Evolutionary conservation across 73 alveolate species (phyloP), one percentile per base, ranked within the genome.

Genomic region (Paramecium pentaurelia): DNA sequence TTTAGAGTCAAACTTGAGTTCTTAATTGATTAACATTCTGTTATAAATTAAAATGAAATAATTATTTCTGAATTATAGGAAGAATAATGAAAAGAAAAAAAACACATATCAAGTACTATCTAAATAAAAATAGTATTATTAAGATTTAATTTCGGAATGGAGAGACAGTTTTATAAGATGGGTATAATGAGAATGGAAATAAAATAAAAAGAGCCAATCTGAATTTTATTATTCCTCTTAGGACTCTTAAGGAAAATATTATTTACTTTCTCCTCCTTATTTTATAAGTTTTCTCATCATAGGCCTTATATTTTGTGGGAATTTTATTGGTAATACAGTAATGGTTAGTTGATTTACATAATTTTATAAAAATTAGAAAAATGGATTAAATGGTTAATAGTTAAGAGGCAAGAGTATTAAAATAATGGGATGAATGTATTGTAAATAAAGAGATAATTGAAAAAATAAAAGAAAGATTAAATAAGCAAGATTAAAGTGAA

Each of bases 361-460:
- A 64, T 34, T 64, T 11, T 64, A 64, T 64, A 64, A 64, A 64
- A 64, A 64, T 64, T 64, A 28, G 84, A 64, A 32, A 73, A 73
- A 73, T 73, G 58, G 87, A 73, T 73, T 10, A 73, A 44, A 73
- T 37, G 60, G 30, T 73, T 4, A 73, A 73, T 36, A 25, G 7
- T 36, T 20, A 73, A 18, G 58, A 37, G 37, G 87, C 87, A 37
- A 12, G 60, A 38, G 60, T 73, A 12, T 10, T 73, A 12, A 73
- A 73, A 20, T 27, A 73, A 73, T 73, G 87, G 87, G 87, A 73
- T 73, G 87, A 73, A 73, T 73, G 87, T 10, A 73, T 73, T 38
- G n/a, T 20, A 4, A 73, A 73, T 73, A 73, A 73, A 18, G 87
- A 73, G n/a, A 73, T 73, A 0, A 34, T 73, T 36, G 47, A 28